A percentile compares a stretch with the other conserved stretches of the same genome.
These are phyloP conservation scores for Zymoseptoria pseudotritici DNA, from an alignment of 2,329 filamentous ascomycete genomes.

Conservation along the genomic window DNA sequence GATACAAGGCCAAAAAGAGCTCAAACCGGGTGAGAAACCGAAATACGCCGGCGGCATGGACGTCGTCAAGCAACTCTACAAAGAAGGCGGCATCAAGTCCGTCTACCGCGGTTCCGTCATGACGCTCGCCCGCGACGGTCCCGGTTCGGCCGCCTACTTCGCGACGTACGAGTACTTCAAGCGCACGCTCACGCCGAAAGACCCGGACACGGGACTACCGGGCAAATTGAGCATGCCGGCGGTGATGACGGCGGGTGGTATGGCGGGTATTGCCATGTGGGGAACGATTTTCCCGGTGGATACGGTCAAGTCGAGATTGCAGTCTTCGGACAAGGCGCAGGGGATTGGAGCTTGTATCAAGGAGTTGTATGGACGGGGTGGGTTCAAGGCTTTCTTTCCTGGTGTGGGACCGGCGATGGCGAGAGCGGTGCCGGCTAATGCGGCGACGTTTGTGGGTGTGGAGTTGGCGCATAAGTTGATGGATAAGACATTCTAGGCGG, in stretches of 20 bases:
- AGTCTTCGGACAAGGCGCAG: constrained; percentile 81
- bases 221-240: constrained; percentile 76
- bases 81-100: constrained; percentile 78
- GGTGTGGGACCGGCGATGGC: constrained; percentile 89
- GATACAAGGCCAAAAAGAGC: constrained; percentile 84
- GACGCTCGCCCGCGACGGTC: constrained; percentile 87
- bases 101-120: constrained; percentile 89
- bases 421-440: constrained; percentile 90
- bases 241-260: constrained; percentile 78
- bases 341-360: constrained; percentile 72
- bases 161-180: constrained; percentile 97
- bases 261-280: constrained; percentile 97
- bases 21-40: constrained; percentile 83
- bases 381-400: constrained; percentile 90
- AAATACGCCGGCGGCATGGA: constrained; percentile 82
- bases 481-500: constrained; percentile 59
- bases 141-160: constrained; percentile 91
- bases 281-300: constrained; percentile 97
- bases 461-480: constrained; percentile 78
- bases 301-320: constrained; percentile 88
- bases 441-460: constrained; percentile 84
- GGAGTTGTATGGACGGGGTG: constrained; percentile 75
- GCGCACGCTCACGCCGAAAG: constrained; percentile 73
- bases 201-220: constrained; percentile 61
- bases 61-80: constrained; percentile 88